A percentile compares a stretch with the other conserved stretches of the same genome.
Evolutionary conservation across 1,284 basidiomycete genomes (phyloP).

Genomic region (Leccinum pachyderme): DNA sequence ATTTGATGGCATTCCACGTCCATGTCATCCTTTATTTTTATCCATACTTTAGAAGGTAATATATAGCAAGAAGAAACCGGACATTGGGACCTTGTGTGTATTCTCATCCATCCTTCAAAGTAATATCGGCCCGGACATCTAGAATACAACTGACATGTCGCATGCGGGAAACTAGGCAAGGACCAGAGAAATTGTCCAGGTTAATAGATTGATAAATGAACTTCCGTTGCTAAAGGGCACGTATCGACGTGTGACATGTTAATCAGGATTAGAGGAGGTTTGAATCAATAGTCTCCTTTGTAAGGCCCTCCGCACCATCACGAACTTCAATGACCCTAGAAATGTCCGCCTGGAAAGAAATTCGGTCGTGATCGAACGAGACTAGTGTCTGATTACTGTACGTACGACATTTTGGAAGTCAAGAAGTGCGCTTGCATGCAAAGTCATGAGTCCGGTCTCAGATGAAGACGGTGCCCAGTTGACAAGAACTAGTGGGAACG

Average conservation of each 20-base stretch:
- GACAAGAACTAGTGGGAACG: conserved; percentile 80
- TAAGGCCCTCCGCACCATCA: conserved; percentile 79
- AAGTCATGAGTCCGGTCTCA: conserved; percentile 74
- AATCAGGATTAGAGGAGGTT: conserved; percentile 44
- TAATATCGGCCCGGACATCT: neutral
- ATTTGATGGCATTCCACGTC: neutral
- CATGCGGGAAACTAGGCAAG: neutral
- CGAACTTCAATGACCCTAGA: conserved; percentile 77
- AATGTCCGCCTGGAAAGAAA: conserved; percentile 55
- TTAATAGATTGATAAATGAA: neutral
- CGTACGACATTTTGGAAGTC: conserved; percentile 77
- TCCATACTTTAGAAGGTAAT: neutral
- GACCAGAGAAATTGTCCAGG: neutral
- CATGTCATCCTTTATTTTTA: neutral
- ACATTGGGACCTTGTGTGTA: neutral
- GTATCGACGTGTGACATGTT: neutral
- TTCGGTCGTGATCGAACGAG: conserved; percentile 1
- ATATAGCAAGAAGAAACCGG: neutral
- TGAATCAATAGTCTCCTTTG: conserved; percentile 66
- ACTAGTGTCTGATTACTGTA: conserved; percentile 7
- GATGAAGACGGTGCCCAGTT: conserved; percentile 82
- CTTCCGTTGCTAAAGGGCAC: neutral
- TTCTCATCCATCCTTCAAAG: neutral
- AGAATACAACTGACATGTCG: neutral
- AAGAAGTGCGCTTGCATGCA: conserved; percentile 80